Base-by-base conservation (phyloP, 306 rosid genomes). In the Pterocarpus macrocarpus region DNA sequence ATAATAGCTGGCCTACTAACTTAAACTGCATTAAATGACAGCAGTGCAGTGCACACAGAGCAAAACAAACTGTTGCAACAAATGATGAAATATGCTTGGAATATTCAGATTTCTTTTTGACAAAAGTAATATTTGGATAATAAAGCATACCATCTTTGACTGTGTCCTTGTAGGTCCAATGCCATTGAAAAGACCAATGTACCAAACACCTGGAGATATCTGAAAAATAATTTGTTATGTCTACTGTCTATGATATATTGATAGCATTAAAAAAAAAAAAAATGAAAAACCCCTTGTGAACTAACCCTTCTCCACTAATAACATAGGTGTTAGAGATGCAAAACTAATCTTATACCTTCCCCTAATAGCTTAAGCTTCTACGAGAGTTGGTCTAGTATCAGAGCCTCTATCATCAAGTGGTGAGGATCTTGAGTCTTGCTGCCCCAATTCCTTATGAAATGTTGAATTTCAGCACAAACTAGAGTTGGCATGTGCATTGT, bases 181-280 rank as follows among this genome's bases (percentile, higher is more conserved):
- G 82, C 98, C 98, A 79, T 94, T 94, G 91, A 94, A 94, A 76
- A 94, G 89, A 73, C 98, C 98, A 64, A 94, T 86, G 78, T 89
- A 91, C 92, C 94, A 94, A 80, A 83, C 92, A 70, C 98, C 98
- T 71, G 97, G 91, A 86, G 95, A 82, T 85, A 94, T 94, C 98
- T 91, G 90, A 78, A 91, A 15, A 82, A 76, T 44, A 76, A 64
- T 53, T 71, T 34, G 70, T 69, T 49, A 53, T 55, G 65, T 66
- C 73, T 76, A 63, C 16, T 69, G 36, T 61, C 14, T 65, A 57
- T 50, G 57, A 50, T 50, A 50, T 50, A 55, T n/a, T 41, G 53
- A 67, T 49, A 57, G 12, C 71, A 35, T 28, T 32, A 67, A 67
- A 73, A 28, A 33, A 22, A 22, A 1, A 22, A 22, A 56, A 53